These are phyloP conservation scores for Kazachstania sp. DNA, from an alignment of 1,139 yeast species.

Conservation along the genomic window DNA sequence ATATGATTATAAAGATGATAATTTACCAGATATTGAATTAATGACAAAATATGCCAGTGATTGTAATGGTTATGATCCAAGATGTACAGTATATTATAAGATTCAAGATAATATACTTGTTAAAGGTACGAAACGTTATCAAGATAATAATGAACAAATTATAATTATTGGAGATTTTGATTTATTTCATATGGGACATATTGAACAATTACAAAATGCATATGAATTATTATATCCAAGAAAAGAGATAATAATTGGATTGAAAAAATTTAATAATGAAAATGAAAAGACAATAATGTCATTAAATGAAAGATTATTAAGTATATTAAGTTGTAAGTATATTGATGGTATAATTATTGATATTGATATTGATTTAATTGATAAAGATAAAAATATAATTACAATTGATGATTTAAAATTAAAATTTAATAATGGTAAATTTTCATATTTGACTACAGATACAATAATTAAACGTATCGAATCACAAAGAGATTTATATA, in stretches of 20 bases:
- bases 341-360: conserved; percentile 56
- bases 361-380: too few species aligned
- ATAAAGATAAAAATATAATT: too few species aligned
- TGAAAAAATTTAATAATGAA: conserved; percentile 53
- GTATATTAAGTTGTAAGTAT: conserved; percentile 79
- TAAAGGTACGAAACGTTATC: conserved; percentile 16
- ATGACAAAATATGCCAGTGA: conserved; percentile 58
- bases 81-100: conserved; percentile 49
- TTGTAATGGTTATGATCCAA: conserved; percentile 49
- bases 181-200: conserved; percentile 88
- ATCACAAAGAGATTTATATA: conserved; percentile 25
- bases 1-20: conserved; percentile 5
- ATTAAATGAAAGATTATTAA: conserved; percentile 70
- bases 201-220: conserved; percentile 41
- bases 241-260: conserved; percentile 52
- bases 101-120: conserved; percentile 21
- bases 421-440: conserved; percentile 18
- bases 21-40: conserved; percentile 26
- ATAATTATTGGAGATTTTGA: conserved; percentile 75
- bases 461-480: conserved; percentile 30
- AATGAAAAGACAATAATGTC: conserved; percentile 70
- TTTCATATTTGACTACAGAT: conserved; percentile 27
- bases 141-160: conserved; percentile 2
- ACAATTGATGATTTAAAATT: conserved; percentile 11
- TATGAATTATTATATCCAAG: conserved; percentile 27